A percentile compares a stretch with the other conserved stretches of the same genome.
phyloP scores from a whole-genome alignment of 495 filamentous ascomycete genomes.

The Trichocladium uniseriatum region DNA sequence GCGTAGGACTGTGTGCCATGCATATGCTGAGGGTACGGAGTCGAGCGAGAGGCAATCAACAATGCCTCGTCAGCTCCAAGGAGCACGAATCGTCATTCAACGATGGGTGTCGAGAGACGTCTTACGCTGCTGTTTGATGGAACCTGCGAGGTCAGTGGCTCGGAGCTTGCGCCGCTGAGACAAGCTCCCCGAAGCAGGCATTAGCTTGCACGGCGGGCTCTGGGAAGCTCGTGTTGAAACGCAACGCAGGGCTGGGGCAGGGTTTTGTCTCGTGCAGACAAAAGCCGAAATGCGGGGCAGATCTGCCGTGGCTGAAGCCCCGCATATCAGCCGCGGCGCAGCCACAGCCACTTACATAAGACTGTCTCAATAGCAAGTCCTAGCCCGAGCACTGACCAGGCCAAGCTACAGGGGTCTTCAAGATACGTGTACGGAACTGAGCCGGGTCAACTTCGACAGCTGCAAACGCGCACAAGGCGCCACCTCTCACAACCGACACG shows the following conservation, averaged over 20 bases:
- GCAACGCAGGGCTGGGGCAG: too few relatives aligned
- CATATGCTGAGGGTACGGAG: too few relatives aligned
- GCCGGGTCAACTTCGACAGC: background rate
- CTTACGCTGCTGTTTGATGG: too few relatives aligned
- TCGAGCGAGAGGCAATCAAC: background rate
- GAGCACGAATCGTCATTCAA: background rate
- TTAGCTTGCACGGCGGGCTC: background rate
- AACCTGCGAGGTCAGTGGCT: conserved; percentile 1
- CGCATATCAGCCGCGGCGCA: too few relatives aligned
- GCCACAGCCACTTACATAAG: too few relatives aligned
- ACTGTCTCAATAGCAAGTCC: background rate
- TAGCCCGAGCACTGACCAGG: background rate
- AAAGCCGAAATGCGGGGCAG: too few relatives aligned
- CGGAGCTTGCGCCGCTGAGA: conserved; percentile 3
- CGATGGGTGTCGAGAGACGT: too few relatives aligned
- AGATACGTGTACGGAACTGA: conserved; percentile 20
- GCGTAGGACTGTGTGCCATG: background rate
- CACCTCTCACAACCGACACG: background rate
- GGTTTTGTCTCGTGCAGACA: too few relatives aligned
- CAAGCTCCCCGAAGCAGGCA: background rate
- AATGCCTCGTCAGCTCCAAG: background rate
- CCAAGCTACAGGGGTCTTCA: conserved; percentile 11
- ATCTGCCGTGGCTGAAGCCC: too few relatives aligned
- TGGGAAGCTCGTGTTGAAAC: background rate
- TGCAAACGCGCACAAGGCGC: background rate